Evolutionary conservation across 352 stramenopile genomes (phyloP), one percentile per base, ranked within the genome.

Genomic region (Globisporangium spiculum): DNA sequence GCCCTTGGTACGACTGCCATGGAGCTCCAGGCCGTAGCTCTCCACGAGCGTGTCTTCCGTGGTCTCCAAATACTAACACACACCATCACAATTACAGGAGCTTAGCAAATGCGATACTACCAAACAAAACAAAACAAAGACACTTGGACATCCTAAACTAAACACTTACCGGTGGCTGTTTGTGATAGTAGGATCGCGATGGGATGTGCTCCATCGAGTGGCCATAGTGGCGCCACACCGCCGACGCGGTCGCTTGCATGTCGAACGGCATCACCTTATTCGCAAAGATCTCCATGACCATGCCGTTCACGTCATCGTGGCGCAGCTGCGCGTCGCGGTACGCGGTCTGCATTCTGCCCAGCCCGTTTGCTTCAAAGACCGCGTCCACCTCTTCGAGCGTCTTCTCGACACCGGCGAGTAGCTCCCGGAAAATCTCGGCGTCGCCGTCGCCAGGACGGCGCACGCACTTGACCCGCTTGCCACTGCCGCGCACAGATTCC

Each of bases 211-310:
- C 78, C 76, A 85, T 86, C 12, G 76, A 80, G 69, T 85, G 73
- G 38, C 75, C 72, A 59, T 86, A 88, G 65, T 88, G 80, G 16
- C 80, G 70, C 80, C 80, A 88, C 1, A 86, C 78, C 5, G 80
- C 80, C 9, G 74, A 59, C 2, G 70, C 71, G 9, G 77, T 85
- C 26, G 75, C 70, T 30, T 78, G 53, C 30, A 86, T 68, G 36
- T 73, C 71, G 41, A 88, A 88, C 22, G 80, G 80, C 64, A 88
- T 77, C 34, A 86, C 71, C 57, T 88, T 88, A 72, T 84, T 86
- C 24, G 76, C 80, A 20, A 81, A 85, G 59, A 86, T 85, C 65
- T 84, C 80, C 69, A 86, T 81, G 14, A 85, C 59, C 20, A 77
- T 81, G 41, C 75, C 78, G 34, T 78, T 74, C 44, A 27, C 38